Evolutionary conservation across 176 grass and related monocot genomes (phyloP), one percentile per base, ranked within the genome.

Genomic region (Raddia distichophylla): DNA sequence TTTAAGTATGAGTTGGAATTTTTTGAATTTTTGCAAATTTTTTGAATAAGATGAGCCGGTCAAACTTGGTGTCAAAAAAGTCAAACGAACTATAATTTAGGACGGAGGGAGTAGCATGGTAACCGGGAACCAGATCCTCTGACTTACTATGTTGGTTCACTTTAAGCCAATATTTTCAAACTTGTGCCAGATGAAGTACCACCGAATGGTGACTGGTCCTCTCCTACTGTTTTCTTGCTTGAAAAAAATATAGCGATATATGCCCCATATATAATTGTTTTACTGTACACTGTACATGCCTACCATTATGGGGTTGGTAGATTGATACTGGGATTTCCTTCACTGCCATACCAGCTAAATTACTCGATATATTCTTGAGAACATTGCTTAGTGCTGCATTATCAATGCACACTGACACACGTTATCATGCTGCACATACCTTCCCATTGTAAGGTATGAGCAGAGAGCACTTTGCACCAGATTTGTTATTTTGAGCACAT

Each of bases 301-400:
- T 76, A n/a, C 16, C 27, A 17, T 59, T 65, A 60, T 67, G 27
- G 60, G 27, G 60, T 67, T 69, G 61, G 12, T 77, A 60, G 33
- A 69, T 81, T 14, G 34, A 63, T 16, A 11, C 2, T 75, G 12
- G 47, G n/a, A 52, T 81, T 74, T 49, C 61, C 53, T 66, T 61
- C 52, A 17, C 43, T 82, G 2, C 37, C 40, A 63, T 82, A 49
- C 27, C 20, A 78, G 46, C 13, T 80, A 76, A 74, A 48, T 73
- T 86, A 66, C 43, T 78, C 18, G 71, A 18, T 61, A 51, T 77
- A 76, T 78, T 40, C 58, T 86, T 57, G 59, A 78, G 80, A 80
- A 16, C 58, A 69, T 69, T 84, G 19, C 13, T 69, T 80, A 48
- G 11, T 59, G 18, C 32, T 47, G 56, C 81, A 84, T 74, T 79